phyloP scores from a whole-genome alignment of 495 filamentous ascomycete genomes.

The Annulohypoxylon bovei region DNA sequence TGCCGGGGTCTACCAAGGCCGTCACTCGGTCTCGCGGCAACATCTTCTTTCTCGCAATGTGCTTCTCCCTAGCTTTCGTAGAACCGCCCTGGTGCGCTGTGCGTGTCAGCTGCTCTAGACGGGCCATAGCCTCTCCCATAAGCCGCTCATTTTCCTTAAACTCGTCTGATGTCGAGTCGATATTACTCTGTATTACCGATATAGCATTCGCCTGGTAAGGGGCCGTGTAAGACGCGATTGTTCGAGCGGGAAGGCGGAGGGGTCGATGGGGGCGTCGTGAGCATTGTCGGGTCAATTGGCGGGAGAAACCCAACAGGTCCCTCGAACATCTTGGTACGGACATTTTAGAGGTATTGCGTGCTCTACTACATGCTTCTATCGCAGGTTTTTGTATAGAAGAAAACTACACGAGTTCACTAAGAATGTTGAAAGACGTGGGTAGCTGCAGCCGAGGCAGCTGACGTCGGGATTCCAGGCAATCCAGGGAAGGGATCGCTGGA shows the following conservation, averaged over 20 bases:
- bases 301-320: constrained; percentile 49
- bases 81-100: constrained; percentile 80
- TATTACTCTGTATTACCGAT: constrained; percentile 76
- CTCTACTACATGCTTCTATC: constrained; percentile 26
- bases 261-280: constrained; percentile 38
- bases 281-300: constrained; percentile 55
- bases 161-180: constrained; percentile 80
- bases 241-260: constrained; percentile 43
- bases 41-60: constrained; percentile 91
- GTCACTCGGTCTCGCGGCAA: constrained; percentile 89
- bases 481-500: constrained; percentile 14
- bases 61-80: constrained; percentile 87
- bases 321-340: constrained; percentile 49
- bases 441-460: constrained; percentile 17
- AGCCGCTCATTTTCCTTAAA: constrained; percentile 83
- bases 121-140: constrained; percentile 76
- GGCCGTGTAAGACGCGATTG: constrained; percentile 69
- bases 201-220: constrained; percentile 77
- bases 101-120: constrained; percentile 73
- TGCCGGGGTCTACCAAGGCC: constrained; percentile 86
- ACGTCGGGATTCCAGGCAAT: constrained; percentile 26
- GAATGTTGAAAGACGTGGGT: constrained; percentile 6
- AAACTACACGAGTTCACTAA: constrained; percentile 9
- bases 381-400: not conserved
- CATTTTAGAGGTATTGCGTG: constrained; percentile 40